Conservation (phyloP, 768 basidiomycete species). For the Suillus paluster region DNA sequence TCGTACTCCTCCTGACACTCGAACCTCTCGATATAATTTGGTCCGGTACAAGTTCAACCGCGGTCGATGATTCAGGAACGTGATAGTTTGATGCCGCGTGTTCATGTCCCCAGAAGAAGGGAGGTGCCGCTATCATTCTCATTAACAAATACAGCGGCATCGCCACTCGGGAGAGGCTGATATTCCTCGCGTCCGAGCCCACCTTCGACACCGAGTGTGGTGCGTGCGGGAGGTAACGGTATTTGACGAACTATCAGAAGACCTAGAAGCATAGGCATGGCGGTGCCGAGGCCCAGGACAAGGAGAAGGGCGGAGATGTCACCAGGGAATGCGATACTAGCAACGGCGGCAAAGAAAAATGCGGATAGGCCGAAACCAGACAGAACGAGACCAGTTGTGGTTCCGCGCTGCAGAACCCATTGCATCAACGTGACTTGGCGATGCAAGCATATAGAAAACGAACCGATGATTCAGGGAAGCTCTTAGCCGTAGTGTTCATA, state of each 20-base stretch:
- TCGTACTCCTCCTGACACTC: not conserved
- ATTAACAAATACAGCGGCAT: conserved; percentile 27
- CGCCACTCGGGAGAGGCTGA: conserved; percentile 20
- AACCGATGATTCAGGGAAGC: conserved; percentile 74
- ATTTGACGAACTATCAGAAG: conserved; percentile 73
- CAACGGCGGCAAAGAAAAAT: conserved; percentile 83
- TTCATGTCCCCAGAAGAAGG: conserved; percentile 25
- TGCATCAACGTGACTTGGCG: not conserved
- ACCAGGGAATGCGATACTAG: conserved; percentile 73
- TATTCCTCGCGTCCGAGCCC: conserved; percentile 26
- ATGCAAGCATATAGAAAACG: conserved; percentile 27
- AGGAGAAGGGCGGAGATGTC: conserved; percentile 79
- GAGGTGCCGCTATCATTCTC: conserved; percentile 30
- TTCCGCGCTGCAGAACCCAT: conserved; percentile 58
- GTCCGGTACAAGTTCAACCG: conserved; percentile 28
- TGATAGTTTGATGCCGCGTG: conserved; percentile 24
- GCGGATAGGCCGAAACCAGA: conserved; percentile 92
- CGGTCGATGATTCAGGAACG: conserved; percentile 20
- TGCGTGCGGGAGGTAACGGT: conserved; percentile 51
- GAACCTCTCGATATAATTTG: conserved; percentile 5
- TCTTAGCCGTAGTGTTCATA: conserved; percentile 83
- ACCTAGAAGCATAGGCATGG: conserved; percentile 80
- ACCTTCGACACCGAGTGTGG: conserved; percentile 20
- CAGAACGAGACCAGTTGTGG: conserved; percentile 75
- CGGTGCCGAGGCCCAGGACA: conserved; percentile 76